phyloP scores from a whole-genome alignment of 352 stramenopile genomes.

The Phytophthora constricta region DNA sequence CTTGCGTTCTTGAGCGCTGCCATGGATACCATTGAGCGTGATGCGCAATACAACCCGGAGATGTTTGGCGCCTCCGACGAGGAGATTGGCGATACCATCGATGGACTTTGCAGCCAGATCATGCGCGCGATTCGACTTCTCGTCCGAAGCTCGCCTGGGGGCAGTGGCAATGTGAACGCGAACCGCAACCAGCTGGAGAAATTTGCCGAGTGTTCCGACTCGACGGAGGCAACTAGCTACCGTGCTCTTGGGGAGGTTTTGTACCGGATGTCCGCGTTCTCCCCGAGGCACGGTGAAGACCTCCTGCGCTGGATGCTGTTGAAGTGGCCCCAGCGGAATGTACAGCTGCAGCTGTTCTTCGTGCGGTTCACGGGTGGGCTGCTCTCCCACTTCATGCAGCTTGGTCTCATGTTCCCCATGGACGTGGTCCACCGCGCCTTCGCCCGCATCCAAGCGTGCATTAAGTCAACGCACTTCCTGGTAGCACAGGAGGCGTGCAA shows the following conservation, averaged over 20 bases:
- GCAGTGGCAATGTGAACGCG: conserved; percentile 40
- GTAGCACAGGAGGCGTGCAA: conserved; percentile 74
- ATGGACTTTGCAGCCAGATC: conserved; percentile 49
- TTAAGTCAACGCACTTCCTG: conserved; percentile 76
- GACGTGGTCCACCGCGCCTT: conserved; percentile 64
- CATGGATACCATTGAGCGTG: conserved; percentile 50
- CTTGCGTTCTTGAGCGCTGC: conserved; percentile 60
- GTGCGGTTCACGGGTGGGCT: conserved; percentile 69
- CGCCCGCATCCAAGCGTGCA: conserved; percentile 52
- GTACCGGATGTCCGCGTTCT: conserved; percentile 65
- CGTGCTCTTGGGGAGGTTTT: conserved; percentile 65
- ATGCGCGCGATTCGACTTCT: conserved; percentile 62
- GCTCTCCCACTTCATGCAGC: conserved; percentile 66
- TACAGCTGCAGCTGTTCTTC: conserved; percentile 80
- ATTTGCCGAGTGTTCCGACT: conserved; percentile 66
- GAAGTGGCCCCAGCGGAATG: conserved; percentile 78
- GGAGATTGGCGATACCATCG: conserved; percentile 45
- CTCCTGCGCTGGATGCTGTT: conserved; percentile 73
- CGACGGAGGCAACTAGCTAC: conserved; percentile 71
- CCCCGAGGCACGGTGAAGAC: conserved; percentile 62
- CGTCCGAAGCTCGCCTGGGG: conserved; percentile 59
- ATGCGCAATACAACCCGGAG: conserved; percentile 43
- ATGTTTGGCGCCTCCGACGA: conserved; percentile 46
- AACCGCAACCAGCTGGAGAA: conserved; percentile 75
- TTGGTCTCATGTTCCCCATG: conserved; percentile 54